Base-by-base conservation (phyloP, 1,284 basidiomycete genomes). In the Cronartium ribicola region DNA sequence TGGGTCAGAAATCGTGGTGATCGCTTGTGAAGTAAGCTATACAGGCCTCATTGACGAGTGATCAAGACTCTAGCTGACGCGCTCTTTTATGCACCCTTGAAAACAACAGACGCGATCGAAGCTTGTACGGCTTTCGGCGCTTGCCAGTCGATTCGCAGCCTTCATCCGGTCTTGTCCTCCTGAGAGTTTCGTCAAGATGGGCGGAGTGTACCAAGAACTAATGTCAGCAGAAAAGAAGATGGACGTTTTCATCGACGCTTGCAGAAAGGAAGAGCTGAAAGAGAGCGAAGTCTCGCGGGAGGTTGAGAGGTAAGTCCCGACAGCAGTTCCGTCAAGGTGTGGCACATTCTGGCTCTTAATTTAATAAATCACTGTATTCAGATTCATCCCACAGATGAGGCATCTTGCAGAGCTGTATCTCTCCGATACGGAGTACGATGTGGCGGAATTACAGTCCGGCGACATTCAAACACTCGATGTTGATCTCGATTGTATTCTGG, bases 251-350 rank as follows among this genome's bases (percentile, higher is more conserved):
- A 87, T 98, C 75, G 89, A 90, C 67, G 85, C 90, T 41, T 83
- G 96, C 13, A 86, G 90, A 62, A 85, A 88, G 59, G 92, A 97
- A 77, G 93, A 93, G 81, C 92, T 98, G 83, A 86, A 90, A 59
- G 94, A 95, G 82, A 86, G 88, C 82, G 93, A 96, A 78, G 97
- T 94, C 81, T 91, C 90, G 14, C 88, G 86, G 77, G 94, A 97
- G 79, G 85, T 97, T 62, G 84, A 86, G 76, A 92, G 90, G 92
- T 93, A 78, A 73, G 88, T 83, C 10, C 39, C 2, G 4, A 43
- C 40, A 3, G 29, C 55, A 20, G 20, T 5, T 57, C 20, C 14
- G 3, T 6, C 36, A 29, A 29, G 29, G 29, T 10, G 5, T 39
- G 39, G 2, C n/a, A 48, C 39, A 20, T 29, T 51, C 11, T 46